Evolutionary conservation across 345 rosid genomes (phyloP), one percentile per base, ranked within the genome.

Genomic region (Eucalyptus paniculata): DNA sequence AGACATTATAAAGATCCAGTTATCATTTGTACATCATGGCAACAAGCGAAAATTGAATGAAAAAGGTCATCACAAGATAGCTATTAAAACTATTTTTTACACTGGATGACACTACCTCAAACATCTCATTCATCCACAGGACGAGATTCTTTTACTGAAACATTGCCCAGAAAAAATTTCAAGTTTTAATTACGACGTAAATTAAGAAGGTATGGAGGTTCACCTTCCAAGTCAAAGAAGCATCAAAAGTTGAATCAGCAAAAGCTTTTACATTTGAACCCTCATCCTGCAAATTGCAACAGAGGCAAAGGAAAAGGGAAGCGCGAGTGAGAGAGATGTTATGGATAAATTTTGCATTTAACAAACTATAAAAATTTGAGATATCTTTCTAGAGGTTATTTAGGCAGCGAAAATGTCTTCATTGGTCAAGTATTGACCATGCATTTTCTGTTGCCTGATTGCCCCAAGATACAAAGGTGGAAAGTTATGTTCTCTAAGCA

Each of bases 201-300:
- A 44, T 58, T 37, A 17, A 16, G 85, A 91, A 32, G 87, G 44
- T 26, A 32, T 32, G 24, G 16, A 6, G 85, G n/a, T 72, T 60
- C 92, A 97, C 99, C 98, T 94, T 94, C 99, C 99, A 96, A 51
- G 89, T 89, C 42, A 97, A 93, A 49, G 98, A 95, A 88, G 98
- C 94, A 93, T 97, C 98, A 45, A 94, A 6, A 32, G 91, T 89
- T 42, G 86, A 44, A 9, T 93, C 91, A 89, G 94, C 94, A 45
- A 62, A 93, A 69, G 93, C 94, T 94, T 94, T 95, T 53, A 95
- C 12, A 50, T 92, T 94, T 60, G 99, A 96, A 87, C 99, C 98
- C 40, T 90, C 82, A 89, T 90, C 93, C 99, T 96, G 92, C 88
- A 60, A 51, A 56, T 24, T 53, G 49, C 8, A 51, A 13, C 42